These are phyloP conservation scores for Dimocarpus longan DNA, from an alignment of 345 rosid species.

Conservation along the genomic window DNA sequence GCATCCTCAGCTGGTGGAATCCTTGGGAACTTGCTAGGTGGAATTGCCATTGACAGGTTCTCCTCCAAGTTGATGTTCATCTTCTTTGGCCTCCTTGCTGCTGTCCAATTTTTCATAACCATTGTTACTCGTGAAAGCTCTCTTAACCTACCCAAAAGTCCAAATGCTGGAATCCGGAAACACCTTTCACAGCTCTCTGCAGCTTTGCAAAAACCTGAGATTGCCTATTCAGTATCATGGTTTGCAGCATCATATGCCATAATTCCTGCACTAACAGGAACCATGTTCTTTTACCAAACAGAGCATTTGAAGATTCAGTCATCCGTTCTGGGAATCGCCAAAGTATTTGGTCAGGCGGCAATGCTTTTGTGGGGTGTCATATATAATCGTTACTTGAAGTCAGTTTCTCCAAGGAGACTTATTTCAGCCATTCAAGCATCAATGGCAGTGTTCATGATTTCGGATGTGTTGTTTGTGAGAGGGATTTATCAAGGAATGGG, in stretches of 20 bases:
- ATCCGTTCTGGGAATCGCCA: constrained; percentile 70
- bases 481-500: constrained; percentile 65
- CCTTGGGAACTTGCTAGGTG: constrained; percentile 81
- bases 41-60: constrained; percentile 55
- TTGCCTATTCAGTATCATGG: constrained; percentile 70
- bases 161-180: constrained; percentile 49
- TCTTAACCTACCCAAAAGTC: constrained; percentile 58
- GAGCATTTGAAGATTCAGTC: constrained; percentile 57
- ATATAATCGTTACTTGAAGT: constrained; percentile 57
- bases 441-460: constrained; percentile 65
- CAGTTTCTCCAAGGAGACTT: constrained; percentile 61
- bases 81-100: constrained; percentile 49
- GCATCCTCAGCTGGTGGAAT: constrained; percentile 85
- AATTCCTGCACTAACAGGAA: constrained; percentile 80
- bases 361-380: constrained; percentile 81
- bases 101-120: constrained; percentile 64
- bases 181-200: constrained; percentile 62
- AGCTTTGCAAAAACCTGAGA: constrained; percentile 63
- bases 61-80: constrained; percentile 58
- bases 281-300: constrained; percentile 95
- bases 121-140: constrained; percentile 57
- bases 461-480: constrained; percentile 71
- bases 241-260: constrained; percentile 72
- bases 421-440: constrained; percentile 64
- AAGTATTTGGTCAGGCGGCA: constrained; percentile 81